Conservation (phyloP, 2,329 filamentous ascomycete genomes). For the Geosmithia morbida region DNA sequence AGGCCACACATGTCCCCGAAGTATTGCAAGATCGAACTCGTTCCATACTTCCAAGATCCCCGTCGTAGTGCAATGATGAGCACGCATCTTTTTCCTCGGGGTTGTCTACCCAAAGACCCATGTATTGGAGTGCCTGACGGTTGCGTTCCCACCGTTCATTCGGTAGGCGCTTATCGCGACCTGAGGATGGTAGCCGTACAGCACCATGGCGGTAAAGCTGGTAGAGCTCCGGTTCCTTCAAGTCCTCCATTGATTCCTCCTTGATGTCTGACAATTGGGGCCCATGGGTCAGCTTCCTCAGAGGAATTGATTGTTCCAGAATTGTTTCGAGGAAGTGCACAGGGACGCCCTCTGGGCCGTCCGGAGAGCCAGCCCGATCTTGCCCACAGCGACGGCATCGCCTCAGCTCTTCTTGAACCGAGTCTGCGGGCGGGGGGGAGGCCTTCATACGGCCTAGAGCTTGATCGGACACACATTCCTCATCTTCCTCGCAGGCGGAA, state of each 20-base stretch:
- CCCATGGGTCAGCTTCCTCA: neutral
- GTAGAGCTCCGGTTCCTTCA: neutral
- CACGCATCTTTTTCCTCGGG: neutral
- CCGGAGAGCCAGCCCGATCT: slow-evolving; percentile 1
- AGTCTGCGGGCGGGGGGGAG: too few relatives aligned
- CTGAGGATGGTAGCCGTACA: neutral
- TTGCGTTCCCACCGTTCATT: neutral
- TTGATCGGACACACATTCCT: neutral
- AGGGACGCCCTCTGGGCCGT: slow-evolving; percentile 5
- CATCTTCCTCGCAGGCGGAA: neutral
- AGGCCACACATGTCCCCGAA: too few relatives aligned
- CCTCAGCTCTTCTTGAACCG: neutral
- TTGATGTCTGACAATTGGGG: neutral
- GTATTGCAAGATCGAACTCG: too few relatives aligned
- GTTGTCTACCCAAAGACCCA: neutral
- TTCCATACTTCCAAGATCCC: too few relatives aligned
- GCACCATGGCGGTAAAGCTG: neutral
- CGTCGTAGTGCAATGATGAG: too few relatives aligned
- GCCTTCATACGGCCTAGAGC: neutral
- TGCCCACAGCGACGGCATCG: neutral
- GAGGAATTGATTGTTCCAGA: slow-evolving; percentile 2
- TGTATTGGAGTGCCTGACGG: neutral
- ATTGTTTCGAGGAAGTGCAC: slow-evolving; percentile 5
- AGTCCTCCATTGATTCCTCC: neutral
- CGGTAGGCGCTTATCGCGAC: neutral